These are phyloP conservation scores for Candida patagonica DNA, from an alignment of 805 yeast genomes.

Conservation along the genomic window DNA sequence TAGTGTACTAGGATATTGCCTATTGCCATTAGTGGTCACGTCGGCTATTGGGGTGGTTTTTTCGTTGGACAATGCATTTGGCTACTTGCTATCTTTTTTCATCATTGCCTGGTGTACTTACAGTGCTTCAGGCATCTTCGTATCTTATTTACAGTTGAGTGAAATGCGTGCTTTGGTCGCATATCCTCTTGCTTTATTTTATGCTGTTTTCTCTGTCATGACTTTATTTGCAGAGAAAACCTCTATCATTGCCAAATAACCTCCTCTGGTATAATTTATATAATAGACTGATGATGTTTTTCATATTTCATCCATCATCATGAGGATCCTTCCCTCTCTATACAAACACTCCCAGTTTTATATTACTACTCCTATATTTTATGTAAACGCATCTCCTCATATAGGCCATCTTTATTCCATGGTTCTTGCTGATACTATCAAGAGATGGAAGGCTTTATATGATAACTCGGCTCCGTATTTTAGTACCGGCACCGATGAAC, in stretches of 20 bases:
- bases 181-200: constrained; percentile 84
- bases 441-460: constrained; percentile 50
- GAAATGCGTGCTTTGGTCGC: constrained; percentile 88
- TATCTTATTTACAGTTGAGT: constrained; percentile 68
- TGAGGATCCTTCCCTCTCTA: neutral
- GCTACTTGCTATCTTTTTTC: constrained; percentile 57
- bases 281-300: too few species aligned
- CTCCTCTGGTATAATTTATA: too few species aligned
- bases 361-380: constrained; percentile 87
- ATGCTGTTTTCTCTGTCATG: constrained; percentile 91
- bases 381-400: constrained; percentile 94
- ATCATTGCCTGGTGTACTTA: constrained; percentile 86
- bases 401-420: constrained; percentile 87
- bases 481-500: constrained; percentile 95
- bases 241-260: too few species aligned
- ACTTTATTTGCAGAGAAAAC: constrained; percentile 62
- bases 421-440: constrained; percentile 70
- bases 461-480: constrained; percentile 19
- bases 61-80: constrained; percentile 61
- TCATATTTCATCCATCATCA: neutral
- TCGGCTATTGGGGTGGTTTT: constrained; percentile 62
- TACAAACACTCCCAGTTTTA: constrained; percentile 31
- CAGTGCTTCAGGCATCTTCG: constrained; percentile 88
- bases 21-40: constrained; percentile 75
- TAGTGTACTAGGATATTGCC: constrained; percentile 87